Base-by-base conservation (phyloP, 2,329 filamentous ascomycete genomes). In the Diaporthe sp. region DNA sequence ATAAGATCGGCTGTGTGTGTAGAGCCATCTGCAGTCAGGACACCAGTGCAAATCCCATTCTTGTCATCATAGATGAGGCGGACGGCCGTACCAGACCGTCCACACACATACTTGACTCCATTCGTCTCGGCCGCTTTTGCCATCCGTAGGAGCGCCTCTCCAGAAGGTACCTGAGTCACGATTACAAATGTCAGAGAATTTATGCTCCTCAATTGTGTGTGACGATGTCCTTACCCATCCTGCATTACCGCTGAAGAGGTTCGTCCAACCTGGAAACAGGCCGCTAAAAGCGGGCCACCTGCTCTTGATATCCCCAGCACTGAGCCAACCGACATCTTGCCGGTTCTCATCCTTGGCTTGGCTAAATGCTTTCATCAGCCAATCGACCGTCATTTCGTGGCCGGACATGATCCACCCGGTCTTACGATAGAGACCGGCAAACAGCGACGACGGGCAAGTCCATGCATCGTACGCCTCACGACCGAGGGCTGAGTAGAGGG, bases 1-100 rank as follows among this genome's bases (percentile, higher is more conserved):
- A 91, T 89, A 9, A 93, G 83, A 77, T 91, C 90, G 12, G 92
- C 92, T 3, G 82, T 82, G 34, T 94, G 78, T 17, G 83, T 84
- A 4, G 83, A 82, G 1, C 87, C 87, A 74, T 88, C 84, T 3
- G 80, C 80, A 25, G 93, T 83, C 12, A 85, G 82, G 12, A 88
- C 90, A n/a, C 90, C 91, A 17, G 73, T 82, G 72, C 80, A 83
- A 0, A 77, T 77, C 3, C 78, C 78, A 6, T 80, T 74, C 20
- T 68, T 42, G 71, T 80, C 78, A 75, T 83, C 37, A 28, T 63
- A 63, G 6, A 44, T 25, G n/a, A 63, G 58, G 13, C 58, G 37
- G 2, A 63, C 58, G 37, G 37, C 58, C 8, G 58, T 63, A 6
- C 58, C 58, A 28, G 58, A 63, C n/a, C 58, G 37, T 10, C 58